Conservation (phyloP, 306 rosid species). For the Prunus padus region DNA sequence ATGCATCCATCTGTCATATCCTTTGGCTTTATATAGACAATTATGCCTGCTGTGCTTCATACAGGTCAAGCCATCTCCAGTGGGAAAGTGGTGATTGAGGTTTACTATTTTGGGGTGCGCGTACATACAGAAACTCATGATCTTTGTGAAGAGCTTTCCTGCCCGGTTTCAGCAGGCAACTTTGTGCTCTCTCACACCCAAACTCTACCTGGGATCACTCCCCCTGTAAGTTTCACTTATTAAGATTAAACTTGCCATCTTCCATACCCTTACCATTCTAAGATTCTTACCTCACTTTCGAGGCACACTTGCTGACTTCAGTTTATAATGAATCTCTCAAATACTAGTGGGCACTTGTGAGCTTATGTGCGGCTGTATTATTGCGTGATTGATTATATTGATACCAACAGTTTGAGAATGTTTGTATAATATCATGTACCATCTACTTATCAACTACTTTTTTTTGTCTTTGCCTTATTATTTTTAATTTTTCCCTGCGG, state of each 20-base stretch:
- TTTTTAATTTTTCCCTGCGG: not conserved
- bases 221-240: conserved; percentile 65
- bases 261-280: not conserved
- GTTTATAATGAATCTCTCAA: not conserved
- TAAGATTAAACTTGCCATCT: conserved; percentile 8
- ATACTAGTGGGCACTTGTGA: not conserved
- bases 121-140: conserved; percentile 62
- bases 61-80: conserved; percentile 51
- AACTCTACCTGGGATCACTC: conserved; percentile 64
- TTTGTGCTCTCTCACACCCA: conserved; percentile 76
- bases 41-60: conserved; percentile 22
- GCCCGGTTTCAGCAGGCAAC: conserved; percentile 59
- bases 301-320: not conserved
- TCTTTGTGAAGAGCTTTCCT: conserved; percentile 53
- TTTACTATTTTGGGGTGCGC: conserved; percentile 60
- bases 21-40: not conserved
- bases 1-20: not conserved
- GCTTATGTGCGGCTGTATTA: not conserved
- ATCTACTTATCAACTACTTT: not conserved
- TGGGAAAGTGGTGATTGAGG: conserved; percentile 66
- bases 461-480: not conserved
- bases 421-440: not conserved
- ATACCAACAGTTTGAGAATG: not conserved
- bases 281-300: not conserved
- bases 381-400: not conserved